These are phyloP conservation scores for Sclerotinia glacialis DNA, from an alignment of 2,329 filamentous ascomycete genomes.

Conservation along the genomic window DNA sequence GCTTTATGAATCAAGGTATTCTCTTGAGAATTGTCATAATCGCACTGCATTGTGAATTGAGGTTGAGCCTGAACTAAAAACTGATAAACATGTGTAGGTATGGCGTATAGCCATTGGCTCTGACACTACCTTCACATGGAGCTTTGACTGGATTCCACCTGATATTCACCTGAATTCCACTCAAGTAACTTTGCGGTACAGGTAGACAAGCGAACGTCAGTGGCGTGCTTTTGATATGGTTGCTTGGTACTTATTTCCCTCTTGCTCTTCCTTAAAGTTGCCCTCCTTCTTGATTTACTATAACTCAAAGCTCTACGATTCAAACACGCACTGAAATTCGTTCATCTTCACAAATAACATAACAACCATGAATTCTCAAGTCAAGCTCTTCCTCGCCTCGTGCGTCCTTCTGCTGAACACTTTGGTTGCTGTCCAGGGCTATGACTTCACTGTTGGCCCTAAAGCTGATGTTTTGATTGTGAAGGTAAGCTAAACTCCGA, in stretches of 20 bases:
- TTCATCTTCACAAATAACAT: background rate
- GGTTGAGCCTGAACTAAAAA: background rate
- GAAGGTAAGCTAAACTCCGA: background rate
- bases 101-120: background rate
- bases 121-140: background rate
- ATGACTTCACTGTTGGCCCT: conserved; percentile 2
- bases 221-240: background rate
- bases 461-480: background rate
- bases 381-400: background rate
- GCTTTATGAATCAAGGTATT: background rate
- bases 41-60: background rate
- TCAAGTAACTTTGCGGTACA: background rate
- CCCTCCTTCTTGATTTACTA: background rate
- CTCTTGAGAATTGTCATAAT: background rate
- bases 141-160: background rate
- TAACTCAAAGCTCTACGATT: background rate
- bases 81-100: background rate
- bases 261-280: background rate
- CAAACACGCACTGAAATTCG: background rate
- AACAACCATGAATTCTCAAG: background rate
- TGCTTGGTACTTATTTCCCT: background rate
- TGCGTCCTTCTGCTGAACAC: background rate
- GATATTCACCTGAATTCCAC: background rate
- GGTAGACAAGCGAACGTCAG: background rate
- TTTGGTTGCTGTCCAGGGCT: background rate